Conservation (phyloP, 208 protist genomes). For the Leishmania turanica region DNA sequence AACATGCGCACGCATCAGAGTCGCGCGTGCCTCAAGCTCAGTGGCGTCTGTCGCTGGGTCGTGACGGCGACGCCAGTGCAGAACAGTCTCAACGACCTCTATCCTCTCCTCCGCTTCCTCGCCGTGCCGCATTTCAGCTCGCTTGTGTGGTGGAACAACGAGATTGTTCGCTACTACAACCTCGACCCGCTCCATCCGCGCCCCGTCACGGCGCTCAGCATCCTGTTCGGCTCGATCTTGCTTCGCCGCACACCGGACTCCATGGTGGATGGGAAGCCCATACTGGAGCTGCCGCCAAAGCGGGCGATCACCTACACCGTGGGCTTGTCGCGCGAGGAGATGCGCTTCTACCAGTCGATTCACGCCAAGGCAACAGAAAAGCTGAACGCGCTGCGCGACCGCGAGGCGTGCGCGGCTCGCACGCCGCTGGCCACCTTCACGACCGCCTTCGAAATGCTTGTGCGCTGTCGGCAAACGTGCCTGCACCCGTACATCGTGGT, state of each 20-base stretch:
- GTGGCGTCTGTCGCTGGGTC: constrained; percentile 51
- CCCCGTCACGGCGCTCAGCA: constrained; percentile 46
- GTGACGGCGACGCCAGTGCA: constrained; percentile 69
- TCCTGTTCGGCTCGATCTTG: constrained; percentile 59
- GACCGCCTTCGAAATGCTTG: constrained; percentile 85
- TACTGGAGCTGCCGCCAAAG: constrained; percentile 57
- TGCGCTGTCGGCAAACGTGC: constrained; percentile 84
- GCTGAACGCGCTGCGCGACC: constrained; percentile 34
- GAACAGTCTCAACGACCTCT: constrained; percentile 78
- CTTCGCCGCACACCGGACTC: constrained; percentile 65
- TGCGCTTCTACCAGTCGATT: constrained; percentile 53
- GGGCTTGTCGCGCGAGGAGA: constrained; percentile 41
- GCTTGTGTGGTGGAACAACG: constrained; percentile 66
- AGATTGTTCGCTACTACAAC: constrained; percentile 66
- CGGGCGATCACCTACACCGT: constrained; percentile 32
- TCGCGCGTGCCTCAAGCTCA: constrained; percentile 51
- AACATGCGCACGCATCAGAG: constrained; percentile 59
- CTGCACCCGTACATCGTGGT: constrained; percentile 86
- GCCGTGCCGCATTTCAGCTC: constrained; percentile 65
- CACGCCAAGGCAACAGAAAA: constrained; percentile 51
- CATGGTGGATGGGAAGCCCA: constrained; percentile 42
- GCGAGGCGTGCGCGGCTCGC: constrained; percentile 9
- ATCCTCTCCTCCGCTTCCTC: constrained; percentile 67
- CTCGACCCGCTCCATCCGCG: constrained; percentile 46
- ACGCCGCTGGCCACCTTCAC: constrained; percentile 46